phyloP scores from a whole-genome alignment of 2,329 filamentous ascomycete species.

The Metarhizium guizhouense region DNA sequence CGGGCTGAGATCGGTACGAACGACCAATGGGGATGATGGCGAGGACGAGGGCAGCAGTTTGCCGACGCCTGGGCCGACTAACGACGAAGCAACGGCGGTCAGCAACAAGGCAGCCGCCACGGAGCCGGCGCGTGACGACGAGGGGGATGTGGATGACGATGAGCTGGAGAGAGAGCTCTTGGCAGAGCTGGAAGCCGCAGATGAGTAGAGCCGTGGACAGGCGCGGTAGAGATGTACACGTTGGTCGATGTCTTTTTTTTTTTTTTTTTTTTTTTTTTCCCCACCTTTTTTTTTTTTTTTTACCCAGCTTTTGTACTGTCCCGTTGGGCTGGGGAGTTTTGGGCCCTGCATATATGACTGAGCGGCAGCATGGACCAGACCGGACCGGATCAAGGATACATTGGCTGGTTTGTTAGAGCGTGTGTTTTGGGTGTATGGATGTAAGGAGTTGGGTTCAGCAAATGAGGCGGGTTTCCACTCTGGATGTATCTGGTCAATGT shows the following conservation, averaged over 20 bases:
- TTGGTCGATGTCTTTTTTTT: too few relatives aligned
- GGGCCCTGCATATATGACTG: not conserved
- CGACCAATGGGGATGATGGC: constrained; percentile 26
- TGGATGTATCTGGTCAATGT: not conserved
- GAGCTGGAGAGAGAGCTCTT: constrained; percentile 56
- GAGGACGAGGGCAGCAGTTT: constrained; percentile 26
- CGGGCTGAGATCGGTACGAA: constrained; percentile 35
- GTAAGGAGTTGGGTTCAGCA: not conserved
- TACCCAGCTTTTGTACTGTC: not conserved
- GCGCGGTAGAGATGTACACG: too few relatives aligned
- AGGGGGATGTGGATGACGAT: constrained; percentile 39
- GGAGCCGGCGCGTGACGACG: constrained; percentile 17
- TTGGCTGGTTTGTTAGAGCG: not conserved
- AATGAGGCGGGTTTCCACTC: not conserved
- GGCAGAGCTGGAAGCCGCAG: constrained; percentile 44
- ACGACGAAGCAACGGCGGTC: constrained; percentile 21
- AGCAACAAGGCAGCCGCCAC: constrained; percentile 18
- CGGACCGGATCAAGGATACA: not conserved
- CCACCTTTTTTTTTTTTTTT: too few relatives aligned
- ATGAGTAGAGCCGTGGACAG: constrained; percentile 8
- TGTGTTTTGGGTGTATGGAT: not conserved
- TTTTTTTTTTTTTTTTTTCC: too few relatives aligned
- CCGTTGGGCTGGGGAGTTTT: not conserved
- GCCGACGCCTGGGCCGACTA: constrained; percentile 30
- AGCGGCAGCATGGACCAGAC: not conserved